Conservation (phyloP, 2,329 filamentous ascomycete genomes). For the Arthrobotrys conoides region DNA sequence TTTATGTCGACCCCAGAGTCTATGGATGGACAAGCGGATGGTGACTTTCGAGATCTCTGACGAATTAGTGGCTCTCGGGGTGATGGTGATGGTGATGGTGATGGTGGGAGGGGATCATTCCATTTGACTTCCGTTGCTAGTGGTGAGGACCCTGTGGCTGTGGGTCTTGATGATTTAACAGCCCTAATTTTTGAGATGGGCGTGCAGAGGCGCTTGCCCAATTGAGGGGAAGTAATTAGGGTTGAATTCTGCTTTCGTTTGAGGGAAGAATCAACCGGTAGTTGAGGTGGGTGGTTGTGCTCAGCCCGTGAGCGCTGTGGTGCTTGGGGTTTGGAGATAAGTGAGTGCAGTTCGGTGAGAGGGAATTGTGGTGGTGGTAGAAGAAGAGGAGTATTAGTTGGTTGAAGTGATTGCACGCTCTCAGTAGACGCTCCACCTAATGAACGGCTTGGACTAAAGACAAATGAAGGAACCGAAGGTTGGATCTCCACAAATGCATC, state of each 20-base stretch:
- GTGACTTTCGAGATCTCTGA: slow-evolving; percentile 11
- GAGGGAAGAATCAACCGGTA: neutral
- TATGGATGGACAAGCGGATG: slow-evolving; percentile 24
- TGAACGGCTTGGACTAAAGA: slow-evolving; percentile 13
- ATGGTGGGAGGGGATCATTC: neutral
- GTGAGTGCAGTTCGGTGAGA: neutral
- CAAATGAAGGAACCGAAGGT: slow-evolving; percentile 36
- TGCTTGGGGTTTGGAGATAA: neutral
- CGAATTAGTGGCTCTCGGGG: neutral
- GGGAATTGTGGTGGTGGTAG: slow-evolving; percentile 5
- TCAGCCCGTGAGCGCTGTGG: neutral
- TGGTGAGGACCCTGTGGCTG: neutral
- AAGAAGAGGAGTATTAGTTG: neutral
- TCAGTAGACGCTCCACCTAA: neutral
- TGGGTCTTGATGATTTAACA: neutral
- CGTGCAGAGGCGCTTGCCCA: neutral
- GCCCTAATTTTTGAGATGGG: neutral
- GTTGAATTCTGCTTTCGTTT: slow-evolving; percentile 1
- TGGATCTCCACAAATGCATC: slow-evolving; percentile 47
- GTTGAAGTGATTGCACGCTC: neutral
- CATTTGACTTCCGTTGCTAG: slow-evolving; percentile 4
- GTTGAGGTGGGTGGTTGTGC: neutral
- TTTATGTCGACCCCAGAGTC: slow-evolving; percentile 35
- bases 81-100: too few species aligned
- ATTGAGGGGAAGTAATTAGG: neutral